Conservation (phyloP, 495 filamentous ascomycete genomes). For the Astrothelium subdiscretum region DNA sequence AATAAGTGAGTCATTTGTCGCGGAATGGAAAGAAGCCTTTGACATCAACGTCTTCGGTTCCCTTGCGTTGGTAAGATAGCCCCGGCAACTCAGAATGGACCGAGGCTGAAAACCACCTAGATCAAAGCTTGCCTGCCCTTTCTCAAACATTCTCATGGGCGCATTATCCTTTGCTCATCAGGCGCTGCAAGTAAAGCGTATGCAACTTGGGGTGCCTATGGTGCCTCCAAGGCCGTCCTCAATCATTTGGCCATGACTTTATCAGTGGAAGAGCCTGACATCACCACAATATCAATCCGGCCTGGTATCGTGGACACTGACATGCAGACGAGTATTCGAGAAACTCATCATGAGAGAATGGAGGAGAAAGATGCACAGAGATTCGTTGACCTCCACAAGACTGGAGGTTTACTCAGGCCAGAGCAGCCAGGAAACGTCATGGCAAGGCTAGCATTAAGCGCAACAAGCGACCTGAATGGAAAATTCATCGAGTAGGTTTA, state of each 20-base stretch:
- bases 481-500: constrained; percentile 56
- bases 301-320: constrained; percentile 86
- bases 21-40: constrained; percentile 66
- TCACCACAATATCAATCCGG: constrained; percentile 58
- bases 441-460: constrained; percentile 57
- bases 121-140: constrained; percentile 60
- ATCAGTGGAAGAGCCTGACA: constrained; percentile 65
- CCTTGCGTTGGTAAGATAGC: constrained; percentile 55
- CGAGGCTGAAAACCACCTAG: constrained; percentile 33
- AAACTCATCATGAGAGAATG: constrained; percentile 55
- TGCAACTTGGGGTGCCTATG: constrained; percentile 68
- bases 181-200: constrained; percentile 51
- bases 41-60: constrained; percentile 77
- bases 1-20: constrained; percentile 47
- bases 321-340: constrained; percentile 78
- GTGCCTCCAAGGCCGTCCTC: constrained; percentile 76
- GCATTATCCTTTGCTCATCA: constrained; percentile 30
- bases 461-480: constrained; percentile 56
- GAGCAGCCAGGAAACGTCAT: constrained; percentile 82
- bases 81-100: neutral
- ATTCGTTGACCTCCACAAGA: constrained; percentile 55
- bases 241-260: constrained; percentile 69
- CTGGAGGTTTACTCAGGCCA: constrained; percentile 61
- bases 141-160: constrained; percentile 43
- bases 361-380: constrained; percentile 50